phyloP scores from a whole-genome alignment of 2,329 filamentous ascomycete species.

The Trichoderma koningiopsis region DNA sequence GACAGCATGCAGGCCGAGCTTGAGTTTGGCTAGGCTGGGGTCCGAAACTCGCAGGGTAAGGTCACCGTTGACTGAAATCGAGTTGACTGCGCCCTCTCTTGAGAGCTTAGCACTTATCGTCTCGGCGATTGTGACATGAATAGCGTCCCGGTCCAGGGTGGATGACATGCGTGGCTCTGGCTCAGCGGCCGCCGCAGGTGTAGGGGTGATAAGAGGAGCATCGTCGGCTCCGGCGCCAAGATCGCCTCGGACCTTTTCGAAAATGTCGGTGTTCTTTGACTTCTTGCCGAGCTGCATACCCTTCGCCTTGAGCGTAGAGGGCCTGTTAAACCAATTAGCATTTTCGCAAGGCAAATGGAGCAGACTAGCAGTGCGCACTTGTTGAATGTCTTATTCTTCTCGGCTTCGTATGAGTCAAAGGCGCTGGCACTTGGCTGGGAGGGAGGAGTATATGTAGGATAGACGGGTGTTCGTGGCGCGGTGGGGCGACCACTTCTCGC shows the following conservation, averaged over 20 bases:
- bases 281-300: conserved; percentile 99
- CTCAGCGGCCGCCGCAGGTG: conserved; percentile 53
- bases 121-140: conserved; percentile 87
- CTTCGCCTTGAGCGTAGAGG: conserved; percentile 79
- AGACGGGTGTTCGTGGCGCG: conserved; percentile 74
- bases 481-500: conserved; percentile 70
- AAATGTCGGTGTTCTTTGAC: conserved; percentile 96
- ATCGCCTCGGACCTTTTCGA: conserved; percentile 90
- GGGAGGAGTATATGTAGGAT: conserved; percentile 86
- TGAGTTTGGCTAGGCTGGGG: conserved; percentile 85
- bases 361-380: conserved; percentile 50
- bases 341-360: background rate
- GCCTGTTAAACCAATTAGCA: conserved; percentile 41
- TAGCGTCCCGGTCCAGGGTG: conserved; percentile 76
- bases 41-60: conserved; percentile 89
- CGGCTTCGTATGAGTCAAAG: conserved; percentile 93
- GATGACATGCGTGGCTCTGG: conserved; percentile 62
- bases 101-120: conserved; percentile 87
- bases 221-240: conserved; percentile 85
- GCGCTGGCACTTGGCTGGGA: conserved; percentile 74
- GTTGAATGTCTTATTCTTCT: conserved; percentile 89
- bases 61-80: conserved; percentile 87
- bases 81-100: conserved; percentile 83
- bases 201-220: conserved; percentile 66
- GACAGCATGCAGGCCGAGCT: conserved; percentile 75